Conservation (phyloP, 371 early-diverging fungal species). For the Mucor ambiguus region DNA sequence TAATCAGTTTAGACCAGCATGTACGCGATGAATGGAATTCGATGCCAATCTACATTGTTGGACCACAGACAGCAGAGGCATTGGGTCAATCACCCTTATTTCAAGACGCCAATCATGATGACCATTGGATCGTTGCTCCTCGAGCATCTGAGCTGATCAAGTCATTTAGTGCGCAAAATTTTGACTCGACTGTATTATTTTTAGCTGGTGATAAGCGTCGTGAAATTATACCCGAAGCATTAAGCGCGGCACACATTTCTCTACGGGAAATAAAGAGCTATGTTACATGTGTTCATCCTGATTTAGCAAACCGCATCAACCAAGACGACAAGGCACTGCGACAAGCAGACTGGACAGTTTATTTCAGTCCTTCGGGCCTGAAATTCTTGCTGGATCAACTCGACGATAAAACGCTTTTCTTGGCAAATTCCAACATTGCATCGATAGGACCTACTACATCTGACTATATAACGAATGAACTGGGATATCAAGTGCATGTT, state of each 20-base stretch:
- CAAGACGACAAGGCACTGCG: neutral
- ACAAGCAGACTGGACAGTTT: conserved; percentile 46
- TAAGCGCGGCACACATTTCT: conserved; percentile 28
- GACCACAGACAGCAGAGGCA: conserved; percentile 45
- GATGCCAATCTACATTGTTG: conserved; percentile 51
- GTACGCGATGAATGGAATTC: conserved; percentile 22
- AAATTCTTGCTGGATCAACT: conserved; percentile 31
- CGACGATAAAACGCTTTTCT: neutral
- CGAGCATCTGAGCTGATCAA: conserved; percentile 45
- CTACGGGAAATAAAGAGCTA: conserved; percentile 47
- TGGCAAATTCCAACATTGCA: conserved; percentile 29
- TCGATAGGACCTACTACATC: conserved; percentile 62
- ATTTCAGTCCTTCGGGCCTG: conserved; percentile 66
- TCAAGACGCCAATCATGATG: neutral
- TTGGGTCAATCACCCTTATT: conserved; percentile 32
- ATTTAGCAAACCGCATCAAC: conserved; percentile 15
- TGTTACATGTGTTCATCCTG: conserved; percentile 38
- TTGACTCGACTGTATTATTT: conserved; percentile 41
- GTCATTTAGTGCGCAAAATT: neutral
- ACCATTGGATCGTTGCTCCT: conserved; percentile 35
- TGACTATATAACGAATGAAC: conserved; percentile 26
- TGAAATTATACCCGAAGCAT: conserved; percentile 41
- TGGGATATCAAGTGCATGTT: conserved; percentile 27
- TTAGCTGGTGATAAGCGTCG: conserved; percentile 63
- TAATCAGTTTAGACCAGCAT: neutral